phyloP scores from a whole-genome alignment of 805 yeast species.

The Metschnikowia amazonensis region DNA sequence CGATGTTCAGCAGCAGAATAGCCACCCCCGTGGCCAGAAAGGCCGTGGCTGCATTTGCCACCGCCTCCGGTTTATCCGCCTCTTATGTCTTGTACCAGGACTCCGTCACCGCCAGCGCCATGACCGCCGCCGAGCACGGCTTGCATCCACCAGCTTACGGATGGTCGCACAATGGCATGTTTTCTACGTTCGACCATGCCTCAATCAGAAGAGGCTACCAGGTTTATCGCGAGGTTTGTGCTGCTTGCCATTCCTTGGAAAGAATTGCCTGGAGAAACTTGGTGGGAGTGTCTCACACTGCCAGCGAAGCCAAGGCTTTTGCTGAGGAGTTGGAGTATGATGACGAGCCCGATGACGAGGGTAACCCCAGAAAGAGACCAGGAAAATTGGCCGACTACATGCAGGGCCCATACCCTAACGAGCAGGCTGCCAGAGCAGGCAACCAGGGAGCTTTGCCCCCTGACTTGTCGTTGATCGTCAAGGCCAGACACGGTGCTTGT shows the following conservation, averaged over 20 bases:
- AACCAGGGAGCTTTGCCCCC: slow-evolving; percentile 99
- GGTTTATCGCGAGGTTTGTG: slow-evolving; percentile 98
- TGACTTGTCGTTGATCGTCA: slow-evolving; percentile 92
- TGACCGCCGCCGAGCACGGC: slow-evolving; percentile 99
- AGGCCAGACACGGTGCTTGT: slow-evolving; percentile 98
- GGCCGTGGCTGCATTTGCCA: slow-evolving; percentile 59
- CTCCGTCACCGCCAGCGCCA: slow-evolving; percentile 83
- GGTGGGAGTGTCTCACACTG: slow-evolving; percentile 94
- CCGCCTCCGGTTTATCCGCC: slow-evolving; percentile 74
- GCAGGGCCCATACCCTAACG: slow-evolving; percentile 95
- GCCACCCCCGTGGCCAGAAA: slow-evolving; percentile 37
- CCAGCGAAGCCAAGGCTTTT: slow-evolving; percentile 85
- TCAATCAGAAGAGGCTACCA: slow-evolving; percentile 98
- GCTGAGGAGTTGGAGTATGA: slow-evolving; percentile 97
- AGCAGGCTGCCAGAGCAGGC: slow-evolving; percentile 99
- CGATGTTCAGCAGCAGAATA: slow-evolving; percentile 19
- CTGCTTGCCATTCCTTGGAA: slow-evolving; percentile 96
- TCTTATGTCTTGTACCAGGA: slow-evolving; percentile 81
- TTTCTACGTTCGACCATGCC: slow-evolving; percentile 88
- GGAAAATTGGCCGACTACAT: slow-evolving; percentile 96
- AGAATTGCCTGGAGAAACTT: slow-evolving; percentile 98
- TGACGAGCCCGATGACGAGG: slow-evolving; percentile 94
- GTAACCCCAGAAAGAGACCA: slow-evolving; percentile 95
- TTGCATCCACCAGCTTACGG: slow-evolving; percentile 89
- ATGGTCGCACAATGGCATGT: slow-evolving; percentile 94